These are phyloP conservation scores for Talaromyces sp. DNA, from an alignment of 2,329 filamentous ascomycete species.

Conservation along the genomic window DNA sequence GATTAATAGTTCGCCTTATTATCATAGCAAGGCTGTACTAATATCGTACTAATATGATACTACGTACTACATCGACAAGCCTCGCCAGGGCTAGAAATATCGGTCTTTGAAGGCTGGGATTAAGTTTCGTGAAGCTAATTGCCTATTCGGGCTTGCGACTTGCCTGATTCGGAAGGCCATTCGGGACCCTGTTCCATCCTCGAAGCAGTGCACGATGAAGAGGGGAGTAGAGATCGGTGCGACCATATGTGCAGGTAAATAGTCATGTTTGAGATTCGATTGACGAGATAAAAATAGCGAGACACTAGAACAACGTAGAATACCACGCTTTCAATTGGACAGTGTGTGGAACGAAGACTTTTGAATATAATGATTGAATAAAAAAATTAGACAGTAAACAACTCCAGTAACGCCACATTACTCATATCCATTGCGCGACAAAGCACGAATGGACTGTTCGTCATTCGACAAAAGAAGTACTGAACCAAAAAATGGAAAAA, in stretches of 20 bases:
- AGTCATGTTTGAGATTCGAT: not conserved
- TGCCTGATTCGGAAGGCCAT: not conserved
- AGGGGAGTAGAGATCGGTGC: not conserved
- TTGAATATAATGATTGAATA: not conserved
- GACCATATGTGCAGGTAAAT: not conserved
- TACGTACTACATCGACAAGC: not conserved
- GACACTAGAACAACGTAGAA: not conserved
- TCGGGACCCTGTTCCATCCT: not conserved
- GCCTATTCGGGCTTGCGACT: not conserved
- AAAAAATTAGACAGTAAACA: not conserved
- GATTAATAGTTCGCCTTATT: not conserved
- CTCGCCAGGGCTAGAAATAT: not conserved
- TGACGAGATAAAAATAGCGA: not conserved
- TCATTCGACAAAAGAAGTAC: not conserved
- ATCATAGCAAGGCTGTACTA: not conserved
- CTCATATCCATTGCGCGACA: not conserved
- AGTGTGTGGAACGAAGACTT: not conserved
- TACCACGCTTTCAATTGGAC: not conserved
- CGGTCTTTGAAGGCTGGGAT: not conserved
- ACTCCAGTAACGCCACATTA: constrained; percentile 7
- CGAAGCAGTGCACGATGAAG: no score
- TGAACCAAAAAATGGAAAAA: not conserved
- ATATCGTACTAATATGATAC: not conserved
- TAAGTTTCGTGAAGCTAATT: not conserved
- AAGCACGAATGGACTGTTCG: not conserved